Base-by-base conservation (phyloP, 2,329 filamentous ascomycete genomes). In the Nemania sp. region DNA sequence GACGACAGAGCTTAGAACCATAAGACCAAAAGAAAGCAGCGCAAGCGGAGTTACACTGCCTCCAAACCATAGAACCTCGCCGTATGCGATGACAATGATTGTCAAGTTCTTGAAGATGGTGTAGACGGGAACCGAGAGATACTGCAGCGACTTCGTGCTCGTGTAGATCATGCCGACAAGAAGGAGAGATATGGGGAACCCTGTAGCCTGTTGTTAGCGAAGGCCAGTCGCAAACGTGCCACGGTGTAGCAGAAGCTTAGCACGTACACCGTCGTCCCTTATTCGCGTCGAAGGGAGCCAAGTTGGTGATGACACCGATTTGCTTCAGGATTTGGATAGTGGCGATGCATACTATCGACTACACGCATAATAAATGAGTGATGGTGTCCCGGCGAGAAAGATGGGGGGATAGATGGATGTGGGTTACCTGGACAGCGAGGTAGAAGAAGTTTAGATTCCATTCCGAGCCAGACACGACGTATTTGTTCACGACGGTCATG, bases 401-500 rank as follows among this genome's bases (percentile, higher is more conserved):
- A 49, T 23, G 39, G 28, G 7, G n/a, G n/a, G n/a, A n/a, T n/a
- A n/a, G n/a, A n/a, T n/a, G 36, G 36, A 7, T 43, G 5, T 44
- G 12, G 19, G n/a, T 68, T 83, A 97, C 93, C 86, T 97, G 94
- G 57, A 97, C 82, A 57, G 85, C 88, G 56, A 99, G 83, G 66
- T 97, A 88, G 75, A 99, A 90, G 75, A 97, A 96, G 75, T 96
- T 96, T 67, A 99, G 77, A 75, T 99, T 99, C 83, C 95, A 99
- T 63, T 88, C 83, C 46, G 82, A 81, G 56, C 94, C 94, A 6
- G 91, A 97, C 41, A 99, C 84, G 59, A 97, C 92, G 73, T 95
- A 99, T 80, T 99, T 99, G 78, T 99, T 99, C 73, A 95, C 94
- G n/a, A 97, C 90, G 6, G 94, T 99, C 94, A 99, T 99, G 73